A percentile compares a stretch with the other conserved stretches of the same genome.
Evolutionary conservation across 345 rosid species (phyloP).

Genomic region (Corchorus capsularis): DNA sequence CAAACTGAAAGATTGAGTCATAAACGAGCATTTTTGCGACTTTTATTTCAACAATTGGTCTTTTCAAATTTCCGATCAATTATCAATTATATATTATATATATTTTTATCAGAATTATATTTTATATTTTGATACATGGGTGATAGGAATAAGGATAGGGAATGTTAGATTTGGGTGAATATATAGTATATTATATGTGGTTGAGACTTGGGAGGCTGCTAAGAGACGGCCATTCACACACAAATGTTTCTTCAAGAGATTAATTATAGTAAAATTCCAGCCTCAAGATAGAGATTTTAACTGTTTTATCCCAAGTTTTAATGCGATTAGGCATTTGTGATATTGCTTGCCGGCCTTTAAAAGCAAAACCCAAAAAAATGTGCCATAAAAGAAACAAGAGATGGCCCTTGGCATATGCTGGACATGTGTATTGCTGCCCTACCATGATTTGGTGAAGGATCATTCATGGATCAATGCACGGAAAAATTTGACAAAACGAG

Average conservation of each 20-base stretch:
- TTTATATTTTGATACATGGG: no score
- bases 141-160: no score
- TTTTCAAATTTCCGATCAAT: no score
- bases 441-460: slow-evolving; percentile 6
- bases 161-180: no score
- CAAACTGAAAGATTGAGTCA: no score
- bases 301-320: neutral
- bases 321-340: neutral
- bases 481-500: neutral
- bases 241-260: neutral
- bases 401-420: slow-evolving; percentile 26
- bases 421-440: slow-evolving; percentile 28
- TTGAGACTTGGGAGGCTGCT: no score
- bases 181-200: no score
- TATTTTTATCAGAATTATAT: no score
- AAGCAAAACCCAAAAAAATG: neutral
- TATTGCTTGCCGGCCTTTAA: neutral
- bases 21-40: no score
- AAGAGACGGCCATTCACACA: no score
- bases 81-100: no score
- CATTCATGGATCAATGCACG: neutral
- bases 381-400: slow-evolving; percentile 9
- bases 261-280: neutral
- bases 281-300: neutral
- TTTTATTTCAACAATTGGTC: no score